phyloP scores from a whole-genome alignment of 805 yeast species.

The Kluyveromyces aestuarii region DNA sequence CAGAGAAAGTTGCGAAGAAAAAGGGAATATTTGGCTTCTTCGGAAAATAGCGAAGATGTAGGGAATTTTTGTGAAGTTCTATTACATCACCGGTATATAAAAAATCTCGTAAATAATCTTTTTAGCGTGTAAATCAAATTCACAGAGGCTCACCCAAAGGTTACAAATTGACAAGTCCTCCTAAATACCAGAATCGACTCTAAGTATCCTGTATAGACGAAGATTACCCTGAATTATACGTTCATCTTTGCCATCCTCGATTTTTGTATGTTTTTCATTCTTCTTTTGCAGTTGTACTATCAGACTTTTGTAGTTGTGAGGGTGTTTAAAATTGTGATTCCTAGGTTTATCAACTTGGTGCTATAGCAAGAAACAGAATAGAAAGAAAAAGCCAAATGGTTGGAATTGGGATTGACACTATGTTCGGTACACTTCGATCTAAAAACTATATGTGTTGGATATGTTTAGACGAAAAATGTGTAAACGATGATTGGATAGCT shows the following conservation, averaged over 20 bases:
- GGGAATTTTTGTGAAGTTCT: not conserved
- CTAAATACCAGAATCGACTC: no score
- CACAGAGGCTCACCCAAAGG: no score
- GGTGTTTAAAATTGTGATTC: not conserved
- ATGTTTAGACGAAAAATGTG: conserved; percentile 19
- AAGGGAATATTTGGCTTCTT: conserved; percentile 69
- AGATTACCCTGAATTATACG: no score
- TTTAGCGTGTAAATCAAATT: no score
- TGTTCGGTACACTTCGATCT: not conserved
- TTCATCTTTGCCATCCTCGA: no score
- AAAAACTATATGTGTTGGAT: conserved; percentile 21
- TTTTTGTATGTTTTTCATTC: not conserved
- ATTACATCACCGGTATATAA: not conserved
- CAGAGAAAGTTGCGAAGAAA: conserved; percentile 24
- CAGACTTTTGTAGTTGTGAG: not conserved
- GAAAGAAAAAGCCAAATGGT: no score
- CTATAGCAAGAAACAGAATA: no score
- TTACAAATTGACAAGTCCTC: no score
- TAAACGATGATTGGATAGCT: conserved; percentile 13
- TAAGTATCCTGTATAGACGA: no score
- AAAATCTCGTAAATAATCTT: no score
- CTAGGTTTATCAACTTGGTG: not conserved
- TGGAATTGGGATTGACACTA: no score
- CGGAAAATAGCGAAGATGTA: conserved; percentile 33
- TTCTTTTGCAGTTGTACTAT: not conserved